Evolutionary conservation across 345 rosid species (phyloP).

Genomic region (Populus ilicifolia): DNA sequence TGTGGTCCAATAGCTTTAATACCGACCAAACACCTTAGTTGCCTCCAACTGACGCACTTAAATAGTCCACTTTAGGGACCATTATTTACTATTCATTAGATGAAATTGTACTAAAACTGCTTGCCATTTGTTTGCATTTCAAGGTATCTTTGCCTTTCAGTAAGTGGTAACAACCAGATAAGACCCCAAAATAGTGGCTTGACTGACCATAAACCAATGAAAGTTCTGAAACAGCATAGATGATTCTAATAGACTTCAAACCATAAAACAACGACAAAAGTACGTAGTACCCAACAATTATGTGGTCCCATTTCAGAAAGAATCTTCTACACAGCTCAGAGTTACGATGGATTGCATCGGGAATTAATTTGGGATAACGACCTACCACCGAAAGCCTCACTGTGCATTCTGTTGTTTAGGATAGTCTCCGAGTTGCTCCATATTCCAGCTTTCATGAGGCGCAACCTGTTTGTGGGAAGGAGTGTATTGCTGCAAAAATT

Average conservation of each 20-base stretch:
- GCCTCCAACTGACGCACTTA: slow-evolving; percentile 3
- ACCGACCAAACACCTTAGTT: neutral
- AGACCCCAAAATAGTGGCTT: slow-evolving; percentile 19
- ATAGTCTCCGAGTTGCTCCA: slow-evolving; percentile 62
- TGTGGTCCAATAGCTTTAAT: neutral
- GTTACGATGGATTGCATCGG: slow-evolving; percentile 29
- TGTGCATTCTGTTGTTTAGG: slow-evolving; percentile 37
- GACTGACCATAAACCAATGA: slow-evolving; percentile 24
- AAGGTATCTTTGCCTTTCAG: slow-evolving; percentile 6
- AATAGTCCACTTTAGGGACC: slow-evolving; percentile 16
- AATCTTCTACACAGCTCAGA: slow-evolving; percentile 21
- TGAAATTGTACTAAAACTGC: neutral
- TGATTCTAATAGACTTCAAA: slow-evolving; percentile 16
- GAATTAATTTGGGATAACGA: slow-evolving; percentile 21
- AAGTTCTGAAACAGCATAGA: slow-evolving; percentile 17
- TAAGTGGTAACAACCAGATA: slow-evolving; percentile 10
- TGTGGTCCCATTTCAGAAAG: slow-evolving; percentile 28
- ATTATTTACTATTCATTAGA: slow-evolving; percentile 7
- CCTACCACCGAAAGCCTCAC: slow-evolving; percentile 29
- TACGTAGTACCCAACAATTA: slow-evolving; percentile 16
- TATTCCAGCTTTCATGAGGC: slow-evolving; percentile 87
- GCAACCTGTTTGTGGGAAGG: slow-evolving; percentile 76
- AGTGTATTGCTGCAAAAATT: slow-evolving; percentile 53
- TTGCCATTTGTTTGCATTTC: slow-evolving; percentile 6
- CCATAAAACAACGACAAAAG: slow-evolving; percentile 13